Base-by-base conservation (phyloP, 495 filamentous ascomycete genomes). In the Symbiotaphrina buchneri region DNA sequence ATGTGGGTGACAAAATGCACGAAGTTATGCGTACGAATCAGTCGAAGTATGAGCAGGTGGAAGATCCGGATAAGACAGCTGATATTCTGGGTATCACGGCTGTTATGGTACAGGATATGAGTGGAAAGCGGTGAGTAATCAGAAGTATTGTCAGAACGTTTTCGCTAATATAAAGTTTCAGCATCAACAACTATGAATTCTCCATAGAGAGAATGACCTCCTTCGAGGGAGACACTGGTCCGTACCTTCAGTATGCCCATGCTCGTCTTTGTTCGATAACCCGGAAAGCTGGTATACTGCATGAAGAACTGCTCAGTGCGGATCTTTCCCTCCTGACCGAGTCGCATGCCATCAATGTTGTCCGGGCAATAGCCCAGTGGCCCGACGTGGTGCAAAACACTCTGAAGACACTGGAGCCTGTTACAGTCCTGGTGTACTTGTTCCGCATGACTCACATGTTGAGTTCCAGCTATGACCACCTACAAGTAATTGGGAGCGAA, bases 381-480 rank as follows among this genome's bases (percentile, higher is more conserved):
- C 71, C 71, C 5, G 71, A 76, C 38, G 62, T 67, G 1, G 51
- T 70, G 11, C 53, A 63, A 40, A 70, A 71, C 35, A 71, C 68
- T 0, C 53, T 73, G 15, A 66, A 63, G 43, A 71, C 68, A 0
- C 55, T 68, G 4, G 71, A 76, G 46, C 71, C 71, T 5, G 62
- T 63, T 6, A 71, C 68, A 3, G 33, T 90, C 30, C 55, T 91
- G 20, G 71, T 69, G 7, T 92, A 87, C 52, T 65, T 92, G 27
- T 85, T 85, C 59, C 73, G 70, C 52, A 74, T 92, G 73, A 90
- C 78, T 1, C 81, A 87, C 47, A 59, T 69, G 30, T 51, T 91
- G 33, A 84, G 75, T 56, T 77, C 71, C 22, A 75, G 72, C 47
- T 91, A 87, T 47, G 80, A 83, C 41, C 64, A 77, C 3, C 61